phyloP scores from a whole-genome alignment of 495 filamentous ascomycete genomes.

The Pyrenopolyporus hunteri region DNA sequence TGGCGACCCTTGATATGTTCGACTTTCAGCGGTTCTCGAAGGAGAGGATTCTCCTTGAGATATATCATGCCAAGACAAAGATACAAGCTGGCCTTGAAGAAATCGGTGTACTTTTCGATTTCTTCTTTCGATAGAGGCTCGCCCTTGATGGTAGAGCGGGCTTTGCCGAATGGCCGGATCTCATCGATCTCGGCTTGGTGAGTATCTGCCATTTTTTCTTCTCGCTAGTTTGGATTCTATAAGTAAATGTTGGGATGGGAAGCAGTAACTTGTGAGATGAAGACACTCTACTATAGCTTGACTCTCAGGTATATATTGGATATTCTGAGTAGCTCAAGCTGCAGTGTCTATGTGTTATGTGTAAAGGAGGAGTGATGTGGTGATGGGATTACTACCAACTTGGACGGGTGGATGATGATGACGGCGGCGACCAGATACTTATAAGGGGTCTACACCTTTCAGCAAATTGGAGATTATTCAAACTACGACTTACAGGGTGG shows the following conservation, averaged over 20 bases:
- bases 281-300: constrained; percentile 2
- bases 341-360: neutral
- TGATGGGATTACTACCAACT: constrained; percentile 15
- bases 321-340: constrained; percentile 14
- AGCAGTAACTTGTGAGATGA: neutral
- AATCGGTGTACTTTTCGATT: constrained; percentile 67
- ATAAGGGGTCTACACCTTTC: neutral
- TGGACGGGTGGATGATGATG: constrained; percentile 3
- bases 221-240: constrained; percentile 1
- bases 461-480: neutral
- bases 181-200: constrained; percentile 49
- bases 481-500: constrained; percentile 22
- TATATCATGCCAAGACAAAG: constrained; percentile 79
- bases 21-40: constrained; percentile 64
- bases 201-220: constrained; percentile 44
- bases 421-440: constrained; percentile 22
- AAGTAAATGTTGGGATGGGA: neutral
- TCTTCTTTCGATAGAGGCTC: constrained; percentile 66
- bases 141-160: constrained; percentile 66
- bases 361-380: neutral
- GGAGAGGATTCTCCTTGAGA: constrained; percentile 69
- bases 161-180: constrained; percentile 67
- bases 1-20: constrained; percentile 72
- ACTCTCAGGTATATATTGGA: neutral
- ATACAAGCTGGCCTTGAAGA: constrained; percentile 73